Percentiles rank a stretch among this genome's conserved stretches.
Evolutionary conservation across 176 grass and related monocot genomes (phyloP).

Genomic region (Triticum timopheevii): DNA sequence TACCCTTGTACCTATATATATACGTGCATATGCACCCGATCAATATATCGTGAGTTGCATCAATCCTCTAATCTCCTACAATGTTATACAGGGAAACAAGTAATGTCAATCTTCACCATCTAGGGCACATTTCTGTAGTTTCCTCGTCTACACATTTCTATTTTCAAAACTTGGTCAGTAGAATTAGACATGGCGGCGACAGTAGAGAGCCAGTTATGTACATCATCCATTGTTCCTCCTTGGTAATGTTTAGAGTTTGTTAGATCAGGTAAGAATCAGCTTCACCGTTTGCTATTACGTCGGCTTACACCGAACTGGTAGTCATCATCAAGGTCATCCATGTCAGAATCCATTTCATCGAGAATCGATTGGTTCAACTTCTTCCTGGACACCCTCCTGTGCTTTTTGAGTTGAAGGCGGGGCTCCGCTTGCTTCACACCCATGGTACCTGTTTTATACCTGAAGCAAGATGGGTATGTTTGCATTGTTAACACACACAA

Average conservation of each 20-base stretch:
- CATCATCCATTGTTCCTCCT: background rate
- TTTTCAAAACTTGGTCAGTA: conserved; percentile 12
- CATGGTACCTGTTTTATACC: conserved; percentile 80
- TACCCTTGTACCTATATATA: no score
- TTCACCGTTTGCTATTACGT: conserved; percentile 35
- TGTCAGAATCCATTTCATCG: conserved; percentile 63
- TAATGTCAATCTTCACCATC: background rate
- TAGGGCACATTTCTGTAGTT: background rate
- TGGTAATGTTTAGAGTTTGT: background rate
- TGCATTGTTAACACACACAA: background rate
- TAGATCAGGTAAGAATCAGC: conserved; percentile 24
- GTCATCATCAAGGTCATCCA: conserved; percentile 56
- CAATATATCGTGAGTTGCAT: no score
- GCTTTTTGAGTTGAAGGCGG: conserved; percentile 74
- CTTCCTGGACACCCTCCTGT: conserved; percentile 87
- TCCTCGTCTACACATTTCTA: background rate
- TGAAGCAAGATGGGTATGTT: conserved; percentile 31
- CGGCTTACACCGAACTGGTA: conserved; percentile 47
- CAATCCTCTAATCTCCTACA: no score
- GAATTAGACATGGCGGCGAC: background rate
- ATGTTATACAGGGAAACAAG: background rate
- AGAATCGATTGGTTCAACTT: conserved; percentile 75
- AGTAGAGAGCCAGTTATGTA: conserved; percentile 30
- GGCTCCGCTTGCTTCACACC: conserved; percentile 88
- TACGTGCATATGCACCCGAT: no score